Percentiles rank a stretch among this genome's conserved stretches.
phyloP scores from a whole-genome alignment of 1,284 basidiomycete genomes.

The Cryptococcus amylolentus region DNA sequence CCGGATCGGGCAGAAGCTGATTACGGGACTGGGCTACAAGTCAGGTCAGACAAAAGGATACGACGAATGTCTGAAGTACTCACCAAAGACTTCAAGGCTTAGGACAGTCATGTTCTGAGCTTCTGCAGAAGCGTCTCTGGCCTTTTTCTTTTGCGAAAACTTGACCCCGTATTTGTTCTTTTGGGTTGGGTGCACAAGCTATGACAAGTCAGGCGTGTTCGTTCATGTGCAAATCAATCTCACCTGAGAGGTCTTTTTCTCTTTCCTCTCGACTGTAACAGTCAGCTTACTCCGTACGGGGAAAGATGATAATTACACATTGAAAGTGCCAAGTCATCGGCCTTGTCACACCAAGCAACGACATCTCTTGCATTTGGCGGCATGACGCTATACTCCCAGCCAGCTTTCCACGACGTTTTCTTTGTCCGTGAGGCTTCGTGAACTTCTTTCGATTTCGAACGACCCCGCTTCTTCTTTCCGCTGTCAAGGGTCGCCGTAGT shows the following conservation, averaged over 20 bases:
- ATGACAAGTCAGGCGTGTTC: slow-evolving; percentile 2
- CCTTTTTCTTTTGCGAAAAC: slow-evolving; percentile 55
- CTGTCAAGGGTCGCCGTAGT: not conserved
- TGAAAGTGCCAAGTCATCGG: slow-evolving; percentile 23
- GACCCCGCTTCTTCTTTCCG: slow-evolving; percentile 41
- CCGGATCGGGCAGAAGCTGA: slow-evolving; percentile 65
- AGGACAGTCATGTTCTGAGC: slow-evolving; percentile 75
- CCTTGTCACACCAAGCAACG: slow-evolving; percentile 56
- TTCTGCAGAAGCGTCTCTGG: slow-evolving; percentile 55
- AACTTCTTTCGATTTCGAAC: slow-evolving; percentile 33
- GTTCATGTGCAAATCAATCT: not conserved
- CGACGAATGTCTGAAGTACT: slow-evolving; percentile 20
- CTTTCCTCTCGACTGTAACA: slow-evolving; percentile 10
- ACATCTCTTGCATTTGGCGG: slow-evolving; percentile 58
- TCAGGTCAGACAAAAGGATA: not conserved
- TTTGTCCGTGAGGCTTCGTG: slow-evolving; percentile 1
- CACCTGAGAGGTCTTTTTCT: slow-evolving; percentile 39
- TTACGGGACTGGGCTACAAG: slow-evolving; percentile 61
- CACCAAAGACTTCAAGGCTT: slow-evolving; percentile 80
- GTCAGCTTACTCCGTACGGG: not conserved
- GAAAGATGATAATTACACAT: no score
- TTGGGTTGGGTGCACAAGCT: slow-evolving; percentile 79
- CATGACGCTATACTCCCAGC: slow-evolving; percentile 72
- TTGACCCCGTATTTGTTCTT: slow-evolving; percentile 65
- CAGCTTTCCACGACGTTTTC: slow-evolving; percentile 31